A percentile compares a stretch with the other conserved stretches of the same genome.
Evolutionary conservation across 2,329 filamentous ascomycete genomes (phyloP).

Genomic region (Beauveria brongniartii): DNA sequence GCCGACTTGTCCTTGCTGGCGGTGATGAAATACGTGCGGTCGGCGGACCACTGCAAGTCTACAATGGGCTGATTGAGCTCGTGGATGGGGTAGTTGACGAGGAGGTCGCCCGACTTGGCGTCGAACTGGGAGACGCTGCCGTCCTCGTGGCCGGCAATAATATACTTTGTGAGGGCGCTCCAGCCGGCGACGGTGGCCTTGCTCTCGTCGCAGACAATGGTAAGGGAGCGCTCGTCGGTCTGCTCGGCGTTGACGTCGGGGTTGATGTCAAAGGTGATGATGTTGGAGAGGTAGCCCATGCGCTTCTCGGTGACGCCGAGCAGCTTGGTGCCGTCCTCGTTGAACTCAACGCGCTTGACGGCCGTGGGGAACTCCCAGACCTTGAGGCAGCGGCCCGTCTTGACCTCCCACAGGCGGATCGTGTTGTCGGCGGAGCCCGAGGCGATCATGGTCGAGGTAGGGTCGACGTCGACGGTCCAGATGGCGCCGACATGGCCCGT

Average conservation of each 20-base stretch:
- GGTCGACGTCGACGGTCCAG: constrained; percentile 97
- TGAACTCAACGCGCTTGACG: constrained; percentile 97
- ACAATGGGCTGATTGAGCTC: constrained; percentile 77
- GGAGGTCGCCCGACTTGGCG: constrained; percentile 78
- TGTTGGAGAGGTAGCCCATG: constrained; percentile 91
- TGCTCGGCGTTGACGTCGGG: constrained; percentile 77
- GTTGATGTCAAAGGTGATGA: constrained; percentile 85
- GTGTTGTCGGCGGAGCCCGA: constrained; percentile 98
- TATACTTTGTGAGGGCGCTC: constrained; percentile 91
- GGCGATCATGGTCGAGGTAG: constrained; percentile 82
- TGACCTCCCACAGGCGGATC: constrained; percentile 92
- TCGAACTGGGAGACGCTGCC: constrained; percentile 88
- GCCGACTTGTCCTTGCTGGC: constrained; percentile 96
- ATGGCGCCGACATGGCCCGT: constrained; percentile 94
- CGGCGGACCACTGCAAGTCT: constrained; percentile 88
- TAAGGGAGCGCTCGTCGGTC: constrained; percentile 70
- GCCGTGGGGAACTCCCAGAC: constrained; percentile 96
- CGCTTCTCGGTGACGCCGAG: constrained; percentile 97
- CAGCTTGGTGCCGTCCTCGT: constrained; percentile 81
- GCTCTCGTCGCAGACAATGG: constrained; percentile 89
- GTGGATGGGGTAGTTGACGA: constrained; percentile 76
- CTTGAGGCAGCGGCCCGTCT: constrained; percentile 88
- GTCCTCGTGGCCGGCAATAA: constrained; percentile 96
- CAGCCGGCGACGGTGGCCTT: constrained; percentile 97
- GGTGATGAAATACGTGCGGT: constrained; percentile 97